Evolutionary conservation across 306 rosid genomes (phyloP), one percentile per base, ranked within the genome.

Genomic region (Echinosophora koreensis): DNA sequence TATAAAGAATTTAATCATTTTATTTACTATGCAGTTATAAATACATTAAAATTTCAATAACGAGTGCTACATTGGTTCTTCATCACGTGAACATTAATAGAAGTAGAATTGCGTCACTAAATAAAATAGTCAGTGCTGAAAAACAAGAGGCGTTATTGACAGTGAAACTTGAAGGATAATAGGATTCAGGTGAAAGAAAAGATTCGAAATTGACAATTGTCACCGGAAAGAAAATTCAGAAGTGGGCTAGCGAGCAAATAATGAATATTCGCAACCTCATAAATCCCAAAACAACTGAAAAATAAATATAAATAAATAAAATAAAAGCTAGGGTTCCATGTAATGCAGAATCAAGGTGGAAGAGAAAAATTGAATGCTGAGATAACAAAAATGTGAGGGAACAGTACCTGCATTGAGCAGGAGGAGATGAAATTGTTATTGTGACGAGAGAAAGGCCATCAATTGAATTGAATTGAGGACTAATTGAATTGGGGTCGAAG

Each of bases 401-500:
- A 9, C 58, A 78, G 49, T 78, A 88, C 90, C 96, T 66, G 92
- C 96, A 90, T 91, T 91, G 92, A 73, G 74, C 73, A 28, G 81
- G 85, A 35, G 81, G 84, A 57, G 84, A 82, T 72, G 78, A 84
- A 60, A 84, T 46, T 69, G 13, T 44, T 4, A 44, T 0, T 44
- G 81, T 12, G 38, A 71, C 59, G 71, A 80, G 77, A 74, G 77
- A 82, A 47, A 63, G 71, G 58, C 14, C 2, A 47, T 0, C 63
- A 7, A 27, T 47, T 47, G 63, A 57, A 56, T 44, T 44, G 50
- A 44, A 44, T 44, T 11, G 22, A 22, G 22, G 22, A 1, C 22
- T 3, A 37, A 37, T 4, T 37, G 47, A 66, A 54, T 72, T 78
- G 51, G 82, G 54, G 55, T 67, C n/a, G 77, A 65, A 13, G 64